phyloP scores from a whole-genome alignment of 768 basidiomycete genomes.

The Hypsizygus marmoreus region DNA sequence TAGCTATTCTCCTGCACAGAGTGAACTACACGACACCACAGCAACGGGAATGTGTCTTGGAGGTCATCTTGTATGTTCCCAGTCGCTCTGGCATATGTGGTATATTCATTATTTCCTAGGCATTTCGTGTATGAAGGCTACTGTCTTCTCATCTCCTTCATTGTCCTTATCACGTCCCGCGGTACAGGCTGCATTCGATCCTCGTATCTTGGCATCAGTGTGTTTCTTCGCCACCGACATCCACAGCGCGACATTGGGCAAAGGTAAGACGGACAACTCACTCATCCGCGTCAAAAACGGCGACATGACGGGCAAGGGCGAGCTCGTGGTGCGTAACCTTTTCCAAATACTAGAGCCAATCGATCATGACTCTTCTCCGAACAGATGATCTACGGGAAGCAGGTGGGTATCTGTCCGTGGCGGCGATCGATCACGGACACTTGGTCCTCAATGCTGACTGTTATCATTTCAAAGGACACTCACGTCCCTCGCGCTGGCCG shows the following conservation, averaged over 20 bases:
- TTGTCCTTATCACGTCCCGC: neutral
- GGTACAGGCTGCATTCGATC: constrained; percentile 82
- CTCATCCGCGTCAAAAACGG: constrained; percentile 73
- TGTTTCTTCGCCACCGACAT: constrained; percentile 98
- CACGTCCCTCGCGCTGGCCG: constrained; percentile 89
- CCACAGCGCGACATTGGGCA: constrained; percentile 84
- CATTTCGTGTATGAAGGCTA: constrained; percentile 37
- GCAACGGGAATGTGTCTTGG: constrained; percentile 92
- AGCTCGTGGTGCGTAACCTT: constrained; percentile 66
- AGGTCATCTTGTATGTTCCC: constrained; percentile 69
- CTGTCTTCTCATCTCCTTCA: neutral
- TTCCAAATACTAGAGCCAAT: neutral
- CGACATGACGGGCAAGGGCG: constrained; percentile 76
- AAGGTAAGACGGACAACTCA: constrained; percentile 82
- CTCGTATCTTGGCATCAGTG: constrained; percentile 77
- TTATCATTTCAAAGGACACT: constrained; percentile 62
- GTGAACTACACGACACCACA: constrained; percentile 22
- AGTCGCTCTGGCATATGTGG: neutral
- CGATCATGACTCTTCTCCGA: constrained; percentile 1
- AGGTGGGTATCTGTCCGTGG: constrained; percentile 62
- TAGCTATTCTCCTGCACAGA: constrained; percentile 13
- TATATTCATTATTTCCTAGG: constrained; percentile 26
- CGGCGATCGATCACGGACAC: too few relatives aligned
- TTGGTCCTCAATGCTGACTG: neutral
- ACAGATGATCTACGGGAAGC: constrained; percentile 95